Evolutionary conservation across 331 rosid species (phyloP), one percentile per base, ranked within the genome.

Genomic region (Pyracantha coccinea): DNA sequence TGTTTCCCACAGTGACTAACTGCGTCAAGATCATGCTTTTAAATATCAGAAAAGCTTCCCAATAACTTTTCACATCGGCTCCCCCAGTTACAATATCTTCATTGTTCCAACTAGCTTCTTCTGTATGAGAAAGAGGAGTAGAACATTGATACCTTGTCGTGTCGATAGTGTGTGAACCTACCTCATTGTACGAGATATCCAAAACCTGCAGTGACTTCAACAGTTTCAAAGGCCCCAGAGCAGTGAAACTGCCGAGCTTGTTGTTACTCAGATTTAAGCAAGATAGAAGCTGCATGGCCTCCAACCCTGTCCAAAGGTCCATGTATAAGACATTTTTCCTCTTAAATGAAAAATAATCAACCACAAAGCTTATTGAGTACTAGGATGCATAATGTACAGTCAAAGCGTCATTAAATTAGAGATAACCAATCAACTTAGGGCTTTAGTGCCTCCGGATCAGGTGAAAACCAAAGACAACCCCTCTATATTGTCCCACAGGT

Each of bases 251-350:
- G 32, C 87, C 29, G 17, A 95, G 67, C 72, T 86, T 90, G 77
- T 95, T 95, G 85, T 88, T 79, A 77, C 93, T 82, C 85, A 92
- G 81, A 80, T 89, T 92, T 79, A 89, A 85, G 86, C 83, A 73
- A 75, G 90, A 85, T 19, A 92, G 90, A 79, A 92, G 97, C 78
- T 90, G 97, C 96, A 95, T 74, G 54, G 92, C 91, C 85, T 92
- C 97, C 91, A 95, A 74, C 44, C 98, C 99, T 95, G 85, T 85
- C 70, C 82, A 81, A 76, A 80, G 53, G 69, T 47, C 61, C 54
- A 72, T 81, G 70, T 9, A 68, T 60, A 62, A 85, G 79, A 60
- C 58, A 23, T 19, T 77, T 58, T 50, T 6, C 6, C 5, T 41
- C 29, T 52, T 54, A 54, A 17, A 23, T 23, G 60, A 15, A 9